phyloP scores from a whole-genome alignment of 768 basidiomycete genomes.

The Rubroboletus pulcherrimus region DNA sequence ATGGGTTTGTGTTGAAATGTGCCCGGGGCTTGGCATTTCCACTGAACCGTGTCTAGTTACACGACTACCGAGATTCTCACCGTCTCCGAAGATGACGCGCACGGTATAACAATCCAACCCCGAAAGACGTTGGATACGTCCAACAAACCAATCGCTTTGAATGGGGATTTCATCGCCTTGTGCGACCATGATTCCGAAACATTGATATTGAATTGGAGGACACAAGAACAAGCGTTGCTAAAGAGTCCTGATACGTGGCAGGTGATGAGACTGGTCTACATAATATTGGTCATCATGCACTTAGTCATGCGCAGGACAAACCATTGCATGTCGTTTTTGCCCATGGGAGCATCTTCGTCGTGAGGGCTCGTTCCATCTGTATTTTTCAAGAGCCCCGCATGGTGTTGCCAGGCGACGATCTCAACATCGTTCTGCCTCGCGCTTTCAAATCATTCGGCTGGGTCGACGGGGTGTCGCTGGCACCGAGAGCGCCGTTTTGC shows the following conservation, averaged over 20 bases:
- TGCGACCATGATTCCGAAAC: conserved; percentile 51
- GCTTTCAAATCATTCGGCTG: conserved; percentile 58
- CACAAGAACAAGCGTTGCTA: conserved; percentile 44
- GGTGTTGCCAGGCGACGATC: conserved; percentile 10
- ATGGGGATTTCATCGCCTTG: conserved; percentile 51
- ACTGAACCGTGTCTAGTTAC: conserved; percentile 19
- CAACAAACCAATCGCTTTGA: conserved; percentile 45
- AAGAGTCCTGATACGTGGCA: conserved; percentile 35
- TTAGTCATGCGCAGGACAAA: conserved; percentile 37
- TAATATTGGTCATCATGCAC: conserved; percentile 2
- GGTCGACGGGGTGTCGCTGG: conserved; percentile 56
- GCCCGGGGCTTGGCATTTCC: background rate
- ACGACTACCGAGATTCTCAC: conserved; percentile 30
- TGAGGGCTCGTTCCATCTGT: conserved; percentile 54
- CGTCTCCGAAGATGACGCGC: conserved; percentile 7
- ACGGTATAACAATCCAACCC: conserved; percentile 27
- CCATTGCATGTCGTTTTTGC: conserved; percentile 52
- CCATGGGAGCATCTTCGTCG: conserved; percentile 47
- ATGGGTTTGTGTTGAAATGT: conserved; percentile 39
- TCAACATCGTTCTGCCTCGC: conserved; percentile 25
- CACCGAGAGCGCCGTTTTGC: conserved; percentile 8
- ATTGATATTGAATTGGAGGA: conserved; percentile 54
- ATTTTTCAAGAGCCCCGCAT: conserved; percentile 51
- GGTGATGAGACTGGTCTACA: conserved; percentile 17
- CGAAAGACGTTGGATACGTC: conserved; percentile 36